A percentile compares a stretch with the other conserved stretches of the same genome.
Conservation (phyloP, 257 asterid genomes). For the Jacaranda copaia region DNA sequence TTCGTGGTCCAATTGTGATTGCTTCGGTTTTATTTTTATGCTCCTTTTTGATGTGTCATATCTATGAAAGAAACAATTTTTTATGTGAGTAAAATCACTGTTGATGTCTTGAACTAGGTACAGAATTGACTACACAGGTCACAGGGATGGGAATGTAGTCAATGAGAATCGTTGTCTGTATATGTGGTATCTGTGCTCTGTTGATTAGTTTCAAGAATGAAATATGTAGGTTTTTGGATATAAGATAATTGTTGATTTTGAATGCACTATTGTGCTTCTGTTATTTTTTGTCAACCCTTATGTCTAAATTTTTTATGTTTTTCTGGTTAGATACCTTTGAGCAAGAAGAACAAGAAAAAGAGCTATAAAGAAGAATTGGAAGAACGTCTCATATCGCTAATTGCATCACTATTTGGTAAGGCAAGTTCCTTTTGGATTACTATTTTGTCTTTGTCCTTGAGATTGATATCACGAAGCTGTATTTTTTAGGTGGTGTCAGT, state of each 20-base stretch:
- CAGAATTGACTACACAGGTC: not conserved
- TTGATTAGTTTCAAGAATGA: slow-evolving; percentile 19
- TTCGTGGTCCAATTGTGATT: slow-evolving; percentile 16
- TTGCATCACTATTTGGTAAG: slow-evolving; percentile 96
- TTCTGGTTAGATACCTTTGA: slow-evolving; percentile 75
- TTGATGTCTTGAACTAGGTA: slow-evolving; percentile 4
- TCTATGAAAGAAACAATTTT: not conserved
- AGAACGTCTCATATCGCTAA: slow-evolving; percentile 89
- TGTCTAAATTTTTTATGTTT: slow-evolving; percentile 25
- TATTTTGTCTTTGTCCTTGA: slow-evolving; percentile 16
- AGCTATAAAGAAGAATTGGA: slow-evolving; percentile 82
- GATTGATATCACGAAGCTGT: slow-evolving; percentile 13
- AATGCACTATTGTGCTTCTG: not conserved
- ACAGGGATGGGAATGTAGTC: not conserved
- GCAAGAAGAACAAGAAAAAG: slow-evolving; percentile 90
- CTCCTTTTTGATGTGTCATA: not conserved
- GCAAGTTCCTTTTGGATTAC: slow-evolving; percentile 37
- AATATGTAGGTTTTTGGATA: not conserved
- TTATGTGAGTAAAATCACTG: slow-evolving; percentile 8
- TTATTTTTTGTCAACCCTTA: not conserved
- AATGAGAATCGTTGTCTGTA: not conserved
- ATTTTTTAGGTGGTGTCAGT: not conserved
- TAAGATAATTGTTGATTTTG: slow-evolving; percentile 24
- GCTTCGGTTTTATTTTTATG: slow-evolving; percentile 4
- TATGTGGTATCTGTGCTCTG: slow-evolving; percentile 18